phyloP scores from a whole-genome alignment of 352 stramenopile genomes.

The Phytopythium cucurbitacearum region DNA sequence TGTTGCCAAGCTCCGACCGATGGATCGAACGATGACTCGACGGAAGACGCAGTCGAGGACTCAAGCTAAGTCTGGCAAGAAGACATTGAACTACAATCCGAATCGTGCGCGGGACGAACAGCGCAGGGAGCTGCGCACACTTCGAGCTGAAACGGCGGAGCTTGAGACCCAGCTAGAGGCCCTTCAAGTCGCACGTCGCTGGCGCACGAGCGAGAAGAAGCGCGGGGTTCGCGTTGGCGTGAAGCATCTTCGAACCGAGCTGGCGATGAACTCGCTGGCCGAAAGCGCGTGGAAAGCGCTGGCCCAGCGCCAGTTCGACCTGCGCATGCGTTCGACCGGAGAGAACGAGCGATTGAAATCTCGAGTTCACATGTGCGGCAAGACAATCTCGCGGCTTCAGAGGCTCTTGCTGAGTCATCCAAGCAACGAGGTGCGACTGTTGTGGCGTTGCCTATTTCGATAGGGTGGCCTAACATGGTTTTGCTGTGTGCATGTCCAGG shows the following conservation, averaged over 20 bases:
- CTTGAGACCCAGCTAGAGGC: conserved; percentile 1
- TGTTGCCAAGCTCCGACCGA: not conserved
- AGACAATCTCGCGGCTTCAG: conserved; percentile 8
- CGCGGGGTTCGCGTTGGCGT: not conserved
- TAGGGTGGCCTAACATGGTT: too few species aligned
- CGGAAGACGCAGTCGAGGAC: not conserved
- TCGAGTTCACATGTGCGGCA: not conserved
- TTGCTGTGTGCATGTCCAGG: too few species aligned
- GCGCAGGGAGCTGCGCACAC: conserved; percentile 13
- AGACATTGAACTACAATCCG: not conserved
- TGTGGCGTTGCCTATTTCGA: not conserved
- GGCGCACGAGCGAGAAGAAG: too few species aligned
- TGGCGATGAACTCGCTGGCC: not conserved
- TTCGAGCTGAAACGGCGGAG: conserved; percentile 5
- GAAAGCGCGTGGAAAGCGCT: conserved; percentile 9
- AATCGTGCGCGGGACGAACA: conserved; percentile 21
- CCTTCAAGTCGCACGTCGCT: too few species aligned
- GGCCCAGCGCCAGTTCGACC: conserved; percentile 10
- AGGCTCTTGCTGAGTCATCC: not conserved
- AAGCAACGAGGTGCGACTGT: conserved; percentile 3
- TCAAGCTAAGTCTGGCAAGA: not conserved
- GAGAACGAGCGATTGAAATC: conserved; percentile 9
- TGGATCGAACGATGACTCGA: not conserved
- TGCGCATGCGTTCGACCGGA: conserved; percentile 7
- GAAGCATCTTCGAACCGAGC: not conserved